Conservation (phyloP, 768 basidiomycete species). For the Amanita fuliginea region DNA sequence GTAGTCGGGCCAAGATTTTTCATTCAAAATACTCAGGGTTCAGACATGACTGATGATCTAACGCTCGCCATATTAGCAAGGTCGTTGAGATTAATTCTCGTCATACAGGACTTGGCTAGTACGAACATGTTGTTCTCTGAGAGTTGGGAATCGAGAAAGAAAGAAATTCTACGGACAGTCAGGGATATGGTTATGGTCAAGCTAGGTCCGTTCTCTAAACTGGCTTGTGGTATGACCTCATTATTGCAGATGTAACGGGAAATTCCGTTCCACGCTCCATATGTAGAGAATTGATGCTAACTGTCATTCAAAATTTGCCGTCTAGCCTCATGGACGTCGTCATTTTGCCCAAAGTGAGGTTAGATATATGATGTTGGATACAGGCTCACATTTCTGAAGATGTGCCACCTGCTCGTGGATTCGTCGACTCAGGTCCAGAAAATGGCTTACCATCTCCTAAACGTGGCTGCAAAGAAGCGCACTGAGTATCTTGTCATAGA, state of each 20-base stretch:
- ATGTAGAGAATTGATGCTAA: slow-evolving; percentile 58
- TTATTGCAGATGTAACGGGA: slow-evolving; percentile 15
- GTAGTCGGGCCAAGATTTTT: neutral
- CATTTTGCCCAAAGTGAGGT: slow-evolving; percentile 48
- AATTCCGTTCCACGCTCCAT: slow-evolving; percentile 49
- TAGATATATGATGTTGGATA: neutral
- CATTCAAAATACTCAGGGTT: slow-evolving; percentile 28
- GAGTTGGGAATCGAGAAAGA: slow-evolving; percentile 52
- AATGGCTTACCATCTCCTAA: slow-evolving; percentile 66
- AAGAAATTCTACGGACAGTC: slow-evolving; percentile 43
- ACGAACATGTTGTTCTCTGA: slow-evolving; percentile 68
- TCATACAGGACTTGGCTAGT: slow-evolving; percentile 55
- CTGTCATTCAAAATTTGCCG: slow-evolving; percentile 59
- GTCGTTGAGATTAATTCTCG: slow-evolving; percentile 54
- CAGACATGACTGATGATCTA: slow-evolving; percentile 43
- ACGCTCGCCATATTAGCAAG: slow-evolving; percentile 57
- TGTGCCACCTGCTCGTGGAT: slow-evolving; percentile 74
- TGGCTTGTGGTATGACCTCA: slow-evolving; percentile 4
- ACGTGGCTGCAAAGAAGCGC: slow-evolving; percentile 54
- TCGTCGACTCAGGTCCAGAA: slow-evolving; percentile 53
- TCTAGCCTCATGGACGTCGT: slow-evolving; percentile 47
- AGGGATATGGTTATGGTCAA: slow-evolving; percentile 45
- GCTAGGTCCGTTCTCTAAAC: slow-evolving; percentile 30
- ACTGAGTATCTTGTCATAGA: slow-evolving; percentile 85
- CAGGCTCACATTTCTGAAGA: slow-evolving; percentile 28